A percentile compares a stretch with the other conserved stretches of the same genome.
Conservation (phyloP, 495 filamentous ascomycete species). For the Cercophora sp. region DNA sequence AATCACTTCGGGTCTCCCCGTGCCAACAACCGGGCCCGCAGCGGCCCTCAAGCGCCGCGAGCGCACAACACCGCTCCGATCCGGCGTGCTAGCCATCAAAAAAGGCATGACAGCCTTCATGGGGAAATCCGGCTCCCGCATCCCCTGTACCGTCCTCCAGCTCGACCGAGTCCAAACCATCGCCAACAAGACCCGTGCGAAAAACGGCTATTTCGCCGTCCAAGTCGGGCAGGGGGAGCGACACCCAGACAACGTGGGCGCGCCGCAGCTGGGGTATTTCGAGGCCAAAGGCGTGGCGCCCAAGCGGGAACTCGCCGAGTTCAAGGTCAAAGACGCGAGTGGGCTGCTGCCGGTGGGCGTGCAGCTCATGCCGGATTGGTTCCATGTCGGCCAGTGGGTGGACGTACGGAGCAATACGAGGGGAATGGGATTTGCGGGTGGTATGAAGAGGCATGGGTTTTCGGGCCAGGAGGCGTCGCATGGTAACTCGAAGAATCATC, state of each 20-base stretch:
- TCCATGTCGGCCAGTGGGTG: constrained; percentile 83
- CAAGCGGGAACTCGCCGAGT: constrained; percentile 79
- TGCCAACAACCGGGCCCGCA: constrained; percentile 65
- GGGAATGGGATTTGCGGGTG: constrained; percentile 91
- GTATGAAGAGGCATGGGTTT: constrained; percentile 94
- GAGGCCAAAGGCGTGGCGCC: constrained; percentile 71
- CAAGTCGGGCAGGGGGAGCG: constrained; percentile 83
- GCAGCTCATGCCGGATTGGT: constrained; percentile 76
- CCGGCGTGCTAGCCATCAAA: constrained; percentile 80
- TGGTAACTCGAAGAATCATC: constrained; percentile 88
- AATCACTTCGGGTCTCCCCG: constrained; percentile 42
- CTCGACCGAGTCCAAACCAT: constrained; percentile 88
- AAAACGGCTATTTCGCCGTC: constrained; percentile 88
- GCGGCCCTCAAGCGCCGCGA: constrained; percentile 79
- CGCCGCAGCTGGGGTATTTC: constrained; percentile 81
- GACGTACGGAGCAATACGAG: constrained; percentile 74
- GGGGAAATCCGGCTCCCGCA: constrained; percentile 71
- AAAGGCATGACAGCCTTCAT: constrained; percentile 93
- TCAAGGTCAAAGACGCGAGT: constrained; percentile 70
- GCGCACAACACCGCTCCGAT: constrained; percentile 70
- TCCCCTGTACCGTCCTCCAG: constrained; percentile 87
- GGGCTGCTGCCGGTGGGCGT: constrained; percentile 72
- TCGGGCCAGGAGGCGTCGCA: constrained; percentile 85
- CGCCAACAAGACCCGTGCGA: constrained; percentile 71
- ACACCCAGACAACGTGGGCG: constrained; percentile 66